Evolutionary conservation across 1,284 basidiomycete genomes (phyloP).

Genomic region (Testicularia cyperi): DNA sequence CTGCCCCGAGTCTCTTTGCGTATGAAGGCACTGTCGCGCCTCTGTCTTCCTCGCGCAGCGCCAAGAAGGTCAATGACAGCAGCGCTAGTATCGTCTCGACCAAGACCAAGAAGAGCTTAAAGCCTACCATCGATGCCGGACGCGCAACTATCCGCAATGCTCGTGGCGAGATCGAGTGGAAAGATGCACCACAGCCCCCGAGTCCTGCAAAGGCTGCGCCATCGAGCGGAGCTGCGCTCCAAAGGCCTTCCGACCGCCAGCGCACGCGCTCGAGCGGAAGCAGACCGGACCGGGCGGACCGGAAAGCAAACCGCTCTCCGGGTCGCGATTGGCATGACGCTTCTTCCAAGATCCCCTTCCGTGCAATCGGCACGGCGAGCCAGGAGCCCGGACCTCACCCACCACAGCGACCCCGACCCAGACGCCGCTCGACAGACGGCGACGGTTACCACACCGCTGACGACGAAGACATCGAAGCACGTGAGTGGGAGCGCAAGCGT

Average conservation of each 20-base stretch:
- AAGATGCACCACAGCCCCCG: conserved; percentile 12
- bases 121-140: conserved; percentile 7
- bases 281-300: not conserved
- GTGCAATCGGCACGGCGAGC: not conserved
- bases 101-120: conserved; percentile 9
- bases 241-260: too few species aligned
- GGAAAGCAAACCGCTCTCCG: too few species aligned
- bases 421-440: conserved; percentile 16
- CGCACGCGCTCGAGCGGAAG: not conserved
- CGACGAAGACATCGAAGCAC: conserved; percentile 27
- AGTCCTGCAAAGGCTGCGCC: too few species aligned
- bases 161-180: conserved; percentile 42
- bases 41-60: not conserved
- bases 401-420: conserved; percentile 5
- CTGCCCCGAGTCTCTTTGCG: conserved; percentile 33
- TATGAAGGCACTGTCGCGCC: conserved; percentile 4
- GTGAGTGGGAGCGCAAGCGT: conserved; percentile 30
- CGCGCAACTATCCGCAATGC: conserved; percentile 30
- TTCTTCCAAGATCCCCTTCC: not conserved
- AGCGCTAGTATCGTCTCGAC: conserved; percentile 15
- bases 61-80: conserved; percentile 25
- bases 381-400: not conserved
- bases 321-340: too few species aligned
- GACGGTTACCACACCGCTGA: conserved; percentile 35
- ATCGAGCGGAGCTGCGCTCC: too few species aligned